Conservation (phyloP, 1,284 basidiomycete species). For the Thelephora terrestris region DNA sequence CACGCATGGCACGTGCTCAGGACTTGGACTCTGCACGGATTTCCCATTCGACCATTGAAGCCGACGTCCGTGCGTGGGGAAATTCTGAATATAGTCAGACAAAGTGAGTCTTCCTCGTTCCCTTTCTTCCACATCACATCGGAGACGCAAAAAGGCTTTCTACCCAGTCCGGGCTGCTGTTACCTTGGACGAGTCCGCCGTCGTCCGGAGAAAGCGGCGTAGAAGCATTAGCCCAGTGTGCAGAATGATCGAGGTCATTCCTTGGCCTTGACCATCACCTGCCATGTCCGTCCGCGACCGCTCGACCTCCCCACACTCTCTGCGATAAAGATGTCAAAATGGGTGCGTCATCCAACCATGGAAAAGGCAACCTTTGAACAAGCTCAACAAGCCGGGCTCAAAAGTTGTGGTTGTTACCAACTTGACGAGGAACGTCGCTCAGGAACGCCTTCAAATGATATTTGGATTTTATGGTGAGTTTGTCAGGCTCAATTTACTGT, state of each 20-base stretch:
- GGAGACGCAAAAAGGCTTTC: background rate
- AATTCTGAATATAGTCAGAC: too few species aligned
- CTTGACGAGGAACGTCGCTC: too few species aligned
- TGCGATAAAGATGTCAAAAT: conserved; percentile 54
- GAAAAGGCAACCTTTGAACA: too few species aligned
- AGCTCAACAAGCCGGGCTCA: conserved; percentile 36
- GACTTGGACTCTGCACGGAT: too few species aligned
- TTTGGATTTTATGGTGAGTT: conserved; percentile 87
- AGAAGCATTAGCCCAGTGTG: background rate
- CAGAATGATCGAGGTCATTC: too few species aligned
- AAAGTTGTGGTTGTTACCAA: too few species aligned
- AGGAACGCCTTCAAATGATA: conserved; percentile 75
- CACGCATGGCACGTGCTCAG: too few species aligned
- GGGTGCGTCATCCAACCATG: conserved; percentile 20
- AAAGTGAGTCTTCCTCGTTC: too few species aligned
- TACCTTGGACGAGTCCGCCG: background rate
- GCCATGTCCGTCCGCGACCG: conserved; percentile 54
- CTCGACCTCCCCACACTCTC: conserved; percentile 50
- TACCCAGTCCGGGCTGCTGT: background rate
- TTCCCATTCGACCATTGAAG: too few species aligned
- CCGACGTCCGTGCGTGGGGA: too few species aligned
- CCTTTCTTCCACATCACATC: too few species aligned
- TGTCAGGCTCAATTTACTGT: conserved; percentile 76
- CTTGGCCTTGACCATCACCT: conserved; percentile 2
- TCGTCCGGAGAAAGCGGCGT: background rate